Evolutionary conservation across 306 rosid species (phyloP).

Genomic region (Pterocarpus macrocarpus): DNA sequence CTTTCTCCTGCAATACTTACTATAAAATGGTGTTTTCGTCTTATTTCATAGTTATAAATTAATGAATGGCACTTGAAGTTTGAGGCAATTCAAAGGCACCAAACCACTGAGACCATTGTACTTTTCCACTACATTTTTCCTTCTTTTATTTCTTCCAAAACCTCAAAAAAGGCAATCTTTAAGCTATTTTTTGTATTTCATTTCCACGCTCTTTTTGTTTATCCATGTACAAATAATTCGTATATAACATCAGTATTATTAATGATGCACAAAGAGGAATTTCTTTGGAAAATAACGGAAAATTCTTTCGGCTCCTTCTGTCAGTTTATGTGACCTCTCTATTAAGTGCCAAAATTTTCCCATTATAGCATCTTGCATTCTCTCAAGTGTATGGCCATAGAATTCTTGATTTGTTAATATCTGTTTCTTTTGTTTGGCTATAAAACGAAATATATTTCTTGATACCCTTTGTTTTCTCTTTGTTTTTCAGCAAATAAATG

Average conservation of each 20-base stretch:
- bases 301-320: neutral
- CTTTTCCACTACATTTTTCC: too few species aligned
- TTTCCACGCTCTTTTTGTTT: conserved; percentile 1
- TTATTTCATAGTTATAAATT: too few species aligned
- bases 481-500: conserved; percentile 1
- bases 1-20: too few species aligned
- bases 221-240: neutral
- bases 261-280: neutral
- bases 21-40: too few species aligned
- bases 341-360: neutral
- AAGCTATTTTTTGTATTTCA: neutral
- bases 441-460: neutral
- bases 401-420: conserved; percentile 1
- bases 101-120: too few species aligned
- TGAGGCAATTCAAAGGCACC: too few species aligned
- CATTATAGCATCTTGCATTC: neutral
- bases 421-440: neutral
- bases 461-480: neutral
- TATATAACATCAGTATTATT: neutral
- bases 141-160: too few species aligned
- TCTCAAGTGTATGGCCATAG: neutral
- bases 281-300: conserved; percentile 12
- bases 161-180: too few species aligned
- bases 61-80: too few species aligned
- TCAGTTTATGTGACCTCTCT: conserved; percentile 18